Base-by-base conservation (phyloP, 1,284 basidiomycete species). In the Irpex lacteus region DNA sequence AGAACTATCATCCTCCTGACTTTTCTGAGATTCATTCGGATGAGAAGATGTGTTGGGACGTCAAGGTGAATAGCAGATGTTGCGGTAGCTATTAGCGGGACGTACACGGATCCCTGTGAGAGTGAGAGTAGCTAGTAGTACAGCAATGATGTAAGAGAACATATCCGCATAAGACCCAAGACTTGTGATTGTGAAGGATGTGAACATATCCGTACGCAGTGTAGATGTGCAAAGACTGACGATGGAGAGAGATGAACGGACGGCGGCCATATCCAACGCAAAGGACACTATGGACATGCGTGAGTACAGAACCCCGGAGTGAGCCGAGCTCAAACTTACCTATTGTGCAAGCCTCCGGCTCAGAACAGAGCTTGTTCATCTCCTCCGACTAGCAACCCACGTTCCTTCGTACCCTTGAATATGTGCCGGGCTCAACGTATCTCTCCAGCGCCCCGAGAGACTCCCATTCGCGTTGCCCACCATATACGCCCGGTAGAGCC, bases 401-500 rank as follows among this genome's bases (percentile, higher is more conserved):
- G 65, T 66, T n/a, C 65, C 65, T 40, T 66, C 65, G 50, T 66
- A 66, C 5, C 65, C 65, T 18, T 60, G 55, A 19, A 63, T 54
- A 37, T 61, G 62, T 26, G 65, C 59, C n/a, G 61, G 65, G 26
- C 65, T 66, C 32, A 89, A 71, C 6, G 88, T 89, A 70, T 92
- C 90, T 67, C 91, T 82, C 90, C 90, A 92, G 57, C 90, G 81
- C 58, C 90, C 90, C 13, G 85, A 84, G 38, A 91, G 72, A 67
- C 86, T 85, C 15, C 88, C 88, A 67, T 86, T 76, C 6, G 73
- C 74, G 66, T 85, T 83, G 2, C 90, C 90, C 26, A 92, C 81
- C 56, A 92, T 79, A 74, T 89, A 92, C 34, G 89, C 89, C 60
- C 90, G 82, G 73, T 92, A 92, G 8, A 92, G 74, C 90, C 91